phyloP scores from a whole-genome alignment of 768 basidiomycete genomes.

The Phanerochaete carnosa region DNA sequence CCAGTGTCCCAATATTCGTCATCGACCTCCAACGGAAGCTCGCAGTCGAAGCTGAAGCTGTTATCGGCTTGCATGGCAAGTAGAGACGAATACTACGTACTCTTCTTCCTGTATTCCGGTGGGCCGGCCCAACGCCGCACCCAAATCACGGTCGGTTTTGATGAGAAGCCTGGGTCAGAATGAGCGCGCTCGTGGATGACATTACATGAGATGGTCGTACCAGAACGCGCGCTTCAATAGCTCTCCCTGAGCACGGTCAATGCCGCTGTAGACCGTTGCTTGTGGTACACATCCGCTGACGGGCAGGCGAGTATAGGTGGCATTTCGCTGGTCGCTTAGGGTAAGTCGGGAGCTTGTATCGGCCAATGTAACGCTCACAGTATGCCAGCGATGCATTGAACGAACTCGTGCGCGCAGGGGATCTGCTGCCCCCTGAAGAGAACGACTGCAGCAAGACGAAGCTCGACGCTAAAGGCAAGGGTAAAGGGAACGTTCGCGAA shows the following conservation, averaged over 20 bases:
- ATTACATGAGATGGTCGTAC: conserved; percentile 29
- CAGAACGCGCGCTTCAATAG: conserved; percentile 80
- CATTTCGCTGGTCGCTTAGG: conserved; percentile 37
- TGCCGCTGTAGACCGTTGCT: not conserved
- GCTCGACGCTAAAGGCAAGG: not conserved
- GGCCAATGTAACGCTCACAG: conserved; percentile 2
- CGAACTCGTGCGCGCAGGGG: conserved; percentile 1
- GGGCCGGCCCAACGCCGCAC: conserved; percentile 53
- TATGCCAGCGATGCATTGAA: conserved; percentile 6
- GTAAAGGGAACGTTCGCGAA: not conserved
- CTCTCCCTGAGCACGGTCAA: conserved; percentile 40
- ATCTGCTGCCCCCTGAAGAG: conserved; percentile 1
- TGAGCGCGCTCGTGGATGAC: not conserved
- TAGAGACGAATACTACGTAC: conserved; percentile 32
- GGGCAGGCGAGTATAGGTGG: conserved; percentile 29
- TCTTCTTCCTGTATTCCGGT: conserved; percentile 68
- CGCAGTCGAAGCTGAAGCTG: conserved; percentile 57
- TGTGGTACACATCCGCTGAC: not conserved
- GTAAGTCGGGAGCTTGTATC: conserved; percentile 24
- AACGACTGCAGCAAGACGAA: not conserved
- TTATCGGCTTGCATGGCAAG: not conserved
- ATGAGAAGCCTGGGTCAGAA: conserved; percentile 38
- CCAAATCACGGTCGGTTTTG: conserved; percentile 37
- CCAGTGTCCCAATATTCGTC: conserved; percentile 67
- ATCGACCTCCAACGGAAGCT: conserved; percentile 73